Percentiles rank a stretch among this genome's conserved stretches.
These are phyloP conservation scores for Solanum chilense DNA, from an alignment of 257 asterid species.

Conservation along the genomic window DNA sequence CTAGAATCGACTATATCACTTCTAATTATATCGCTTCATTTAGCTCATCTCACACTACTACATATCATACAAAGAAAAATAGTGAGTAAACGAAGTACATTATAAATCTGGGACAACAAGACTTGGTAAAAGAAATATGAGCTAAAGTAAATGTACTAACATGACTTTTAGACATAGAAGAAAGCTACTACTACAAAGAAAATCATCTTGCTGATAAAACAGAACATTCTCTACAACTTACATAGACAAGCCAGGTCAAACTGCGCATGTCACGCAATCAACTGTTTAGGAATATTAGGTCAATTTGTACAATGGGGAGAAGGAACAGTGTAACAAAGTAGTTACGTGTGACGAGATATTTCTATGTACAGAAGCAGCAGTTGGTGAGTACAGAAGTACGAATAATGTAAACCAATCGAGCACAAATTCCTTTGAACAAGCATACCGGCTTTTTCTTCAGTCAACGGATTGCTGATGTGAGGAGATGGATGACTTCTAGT, in stretches of 20 bases:
- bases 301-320: not conserved
- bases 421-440: not conserved
- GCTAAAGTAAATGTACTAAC: not conserved
- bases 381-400: not conserved
- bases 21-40: not conserved
- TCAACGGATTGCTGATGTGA: not conserved
- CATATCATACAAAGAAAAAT: not conserved
- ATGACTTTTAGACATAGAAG: not conserved
- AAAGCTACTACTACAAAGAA: not conserved
- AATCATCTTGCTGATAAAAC: not conserved
- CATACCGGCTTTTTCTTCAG: not conserved
- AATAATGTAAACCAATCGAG: not conserved
- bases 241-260: not conserved
- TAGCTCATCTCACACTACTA: not conserved
- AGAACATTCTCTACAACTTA: not conserved
- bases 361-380: not conserved
- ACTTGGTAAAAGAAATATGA: not conserved
- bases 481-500: not conserved
- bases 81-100: not conserved
- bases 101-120: not conserved
- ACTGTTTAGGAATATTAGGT: not conserved
- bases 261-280: not conserved
- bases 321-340: not conserved
- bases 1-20: not conserved
- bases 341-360: not conserved